phyloP scores from a whole-genome alignment of 108 stramenopile genomes.

The Nitzschia sp. region DNA sequence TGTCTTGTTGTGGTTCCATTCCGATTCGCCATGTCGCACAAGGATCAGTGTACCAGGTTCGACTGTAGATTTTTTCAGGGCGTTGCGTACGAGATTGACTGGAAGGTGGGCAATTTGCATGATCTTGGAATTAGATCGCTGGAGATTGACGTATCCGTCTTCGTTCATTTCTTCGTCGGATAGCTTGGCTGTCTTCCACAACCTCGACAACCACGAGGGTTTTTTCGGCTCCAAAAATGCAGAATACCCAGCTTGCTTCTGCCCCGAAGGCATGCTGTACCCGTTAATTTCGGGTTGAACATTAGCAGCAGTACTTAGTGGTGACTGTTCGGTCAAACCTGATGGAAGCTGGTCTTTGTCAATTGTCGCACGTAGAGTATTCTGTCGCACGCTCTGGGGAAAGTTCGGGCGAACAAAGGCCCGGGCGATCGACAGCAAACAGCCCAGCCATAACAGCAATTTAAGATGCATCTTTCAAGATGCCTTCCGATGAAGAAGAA shows the following conservation, averaged over 20 bases:
- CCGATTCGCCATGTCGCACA: constrained; percentile 81
- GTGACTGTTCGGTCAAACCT: too few species aligned
- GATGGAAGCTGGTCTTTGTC: too few species aligned
- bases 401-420: neutral
- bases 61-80: neutral
- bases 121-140: constrained; percentile 15
- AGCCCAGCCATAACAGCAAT: neutral
- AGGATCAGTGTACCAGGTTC: constrained; percentile 85
- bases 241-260: constrained; percentile 17
- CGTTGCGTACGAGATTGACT: neutral
- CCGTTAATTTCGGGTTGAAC: constrained; percentile 11
- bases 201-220: neutral
- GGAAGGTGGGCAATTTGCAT: constrained; percentile 15
- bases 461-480: too few species aligned
- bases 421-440: neutral
- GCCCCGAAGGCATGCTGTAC: constrained; percentile 23
- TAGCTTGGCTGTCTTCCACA: neutral
- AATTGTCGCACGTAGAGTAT: too few species aligned
- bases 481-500: too few species aligned
- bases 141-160: constrained; percentile 53
- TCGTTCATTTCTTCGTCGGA: constrained; percentile 41
- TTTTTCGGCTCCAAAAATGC: constrained; percentile 11
- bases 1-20: constrained; percentile 78
- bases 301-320: too few species aligned
- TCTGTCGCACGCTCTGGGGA: too few species aligned